Base-by-base conservation (phyloP, 306 rosid species). In the Begonia loranthoides region DNA sequence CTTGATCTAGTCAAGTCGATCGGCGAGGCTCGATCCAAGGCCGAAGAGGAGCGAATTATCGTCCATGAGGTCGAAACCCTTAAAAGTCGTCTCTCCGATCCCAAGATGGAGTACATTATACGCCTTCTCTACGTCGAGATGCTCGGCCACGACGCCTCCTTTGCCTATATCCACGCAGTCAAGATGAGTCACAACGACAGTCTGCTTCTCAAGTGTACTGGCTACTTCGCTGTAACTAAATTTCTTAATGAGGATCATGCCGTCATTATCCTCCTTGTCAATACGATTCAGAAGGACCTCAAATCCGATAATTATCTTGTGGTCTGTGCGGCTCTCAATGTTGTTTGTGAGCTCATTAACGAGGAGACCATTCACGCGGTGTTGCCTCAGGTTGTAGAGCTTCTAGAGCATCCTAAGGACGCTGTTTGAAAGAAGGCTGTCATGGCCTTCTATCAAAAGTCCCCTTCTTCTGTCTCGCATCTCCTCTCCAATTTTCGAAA, bases 331-430 rank as follows among this genome's bases (percentile, higher is more conserved):
- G 97, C 97, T 0, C 94, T 90, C 3, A 80, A 86, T 49, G 97
- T 87, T 49, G 86, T 80, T 0, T 90, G 94, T 48, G 60, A 69
- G 60, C 81, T 90, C 49, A 90, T 90, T 21, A 82, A 86, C 56
- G 99, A 86, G 40, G 99, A 90, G 53, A 86, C 99, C 2, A 84
- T 86, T 14, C 99, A 95, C 2, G 99, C 99, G 11, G 88, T 90
- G 39, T 51, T 90, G 14, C 99, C 99, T 0, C 92, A 77, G 69
- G 82, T 90, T 1, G 83, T 90, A 7, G 99, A 90, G 21, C 77
- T 90, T 0, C 65, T 90, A 12, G 64, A 62, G 1, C 99, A 90
- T 15, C 15, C 76, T 6, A 90, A 90, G 44, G 99, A 86, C 56
- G 80, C 93, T 7, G 96, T 90, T 12, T 41, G 96, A 43, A 90